Evolutionary conservation across 2,329 filamentous ascomycete genomes (phyloP).

Genomic region (Colletotrichum costaricense): DNA sequence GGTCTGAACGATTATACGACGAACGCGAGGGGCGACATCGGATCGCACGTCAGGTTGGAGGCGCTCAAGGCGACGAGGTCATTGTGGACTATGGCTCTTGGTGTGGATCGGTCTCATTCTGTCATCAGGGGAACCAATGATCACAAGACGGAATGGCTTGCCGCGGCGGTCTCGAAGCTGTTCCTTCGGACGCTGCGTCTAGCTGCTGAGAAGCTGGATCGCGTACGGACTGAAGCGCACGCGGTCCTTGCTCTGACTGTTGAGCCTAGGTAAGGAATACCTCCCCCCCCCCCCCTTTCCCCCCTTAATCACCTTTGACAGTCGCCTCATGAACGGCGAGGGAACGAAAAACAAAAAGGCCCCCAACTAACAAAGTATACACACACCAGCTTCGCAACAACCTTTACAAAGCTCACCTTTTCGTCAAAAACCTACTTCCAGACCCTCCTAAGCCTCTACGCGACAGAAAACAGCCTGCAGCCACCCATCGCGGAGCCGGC

Average conservation of each 20-base stretch:
- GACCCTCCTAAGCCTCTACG: constrained; percentile 61
- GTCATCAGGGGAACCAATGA: too few relatives aligned
- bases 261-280: constrained; percentile 54
- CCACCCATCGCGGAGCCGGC: constrained; percentile 50
- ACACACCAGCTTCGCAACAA: constrained; percentile 45
- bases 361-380: constrained; percentile 29
- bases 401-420: constrained; percentile 56
- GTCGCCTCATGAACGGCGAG: not conserved
- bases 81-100: constrained; percentile 56
- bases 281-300: not conserved
- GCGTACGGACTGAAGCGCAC: constrained; percentile 78
- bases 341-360: not conserved
- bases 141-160: constrained; percentile 37
- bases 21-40: constrained; percentile 88
- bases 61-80: constrained; percentile 81
- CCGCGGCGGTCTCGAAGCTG: constrained; percentile 49
- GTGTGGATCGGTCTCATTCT: constrained; percentile 24
- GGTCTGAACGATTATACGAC: constrained; percentile 91
- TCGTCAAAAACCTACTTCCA: constrained; percentile 72
- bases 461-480: constrained; percentile 46
- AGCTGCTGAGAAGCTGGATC: constrained; percentile 89
- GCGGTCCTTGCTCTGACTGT: constrained; percentile 60
- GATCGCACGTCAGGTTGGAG: constrained; percentile 85
- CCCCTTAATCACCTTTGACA: too few relatives aligned
- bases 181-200: constrained; percentile 72